Evolutionary conservation across 331 rosid genomes (phyloP).

Genomic region (Prunus yedoensis): DNA sequence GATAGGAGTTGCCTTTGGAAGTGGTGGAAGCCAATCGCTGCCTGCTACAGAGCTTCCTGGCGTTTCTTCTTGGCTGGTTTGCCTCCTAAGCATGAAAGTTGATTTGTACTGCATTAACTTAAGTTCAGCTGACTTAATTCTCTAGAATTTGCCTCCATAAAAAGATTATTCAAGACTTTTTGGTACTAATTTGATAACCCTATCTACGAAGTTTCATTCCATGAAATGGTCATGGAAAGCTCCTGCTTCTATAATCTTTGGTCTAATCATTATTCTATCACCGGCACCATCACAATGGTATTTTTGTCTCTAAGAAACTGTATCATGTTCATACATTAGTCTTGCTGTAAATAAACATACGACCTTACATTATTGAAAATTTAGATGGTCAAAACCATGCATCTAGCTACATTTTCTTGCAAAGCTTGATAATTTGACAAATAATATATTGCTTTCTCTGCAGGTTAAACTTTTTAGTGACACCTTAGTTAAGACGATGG

Average conservation of each 20-base stretch:
- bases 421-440: slow-evolving; percentile 13
- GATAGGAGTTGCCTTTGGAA: slow-evolving; percentile 94
- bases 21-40: slow-evolving; percentile 94
- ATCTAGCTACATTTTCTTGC: neutral
- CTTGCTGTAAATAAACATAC: neutral
- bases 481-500: slow-evolving; percentile 85
- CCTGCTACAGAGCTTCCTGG: slow-evolving; percentile 97
- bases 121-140: neutral
- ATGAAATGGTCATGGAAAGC: no score
- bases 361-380: no score
- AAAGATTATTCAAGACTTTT: no score
- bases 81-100: slow-evolving; percentile 26
- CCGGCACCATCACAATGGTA: neutral
- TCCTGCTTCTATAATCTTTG: no score
- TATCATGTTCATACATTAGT: neutral
- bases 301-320: neutral
- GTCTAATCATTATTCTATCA: no score
- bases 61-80: slow-evolving; percentile 93
- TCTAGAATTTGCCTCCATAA: neutral
- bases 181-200: no score
- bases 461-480: slow-evolving; percentile 80
- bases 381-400: neutral
- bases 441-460: slow-evolving; percentile 11
- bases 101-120: slow-evolving; percentile 8
- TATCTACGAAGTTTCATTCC: no score